Percentiles rank a stretch among this genome's conserved stretches.
Evolutionary conservation across 768 basidiomycete species (phyloP).

Genomic region (Rhodosporidiobolus sp.): DNA sequence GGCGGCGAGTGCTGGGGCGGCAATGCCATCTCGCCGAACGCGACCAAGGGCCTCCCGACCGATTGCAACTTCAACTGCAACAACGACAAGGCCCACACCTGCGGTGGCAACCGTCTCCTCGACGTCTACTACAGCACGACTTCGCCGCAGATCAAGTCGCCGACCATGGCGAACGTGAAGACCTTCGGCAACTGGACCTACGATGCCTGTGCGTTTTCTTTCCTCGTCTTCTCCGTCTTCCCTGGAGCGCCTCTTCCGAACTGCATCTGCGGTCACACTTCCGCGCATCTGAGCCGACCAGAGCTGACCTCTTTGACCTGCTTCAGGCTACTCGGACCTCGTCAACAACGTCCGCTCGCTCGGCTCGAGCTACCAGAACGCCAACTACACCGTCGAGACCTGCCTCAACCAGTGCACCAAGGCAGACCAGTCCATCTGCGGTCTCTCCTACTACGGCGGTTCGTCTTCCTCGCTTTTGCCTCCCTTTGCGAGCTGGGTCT

Average conservation of each 20-base stretch:
- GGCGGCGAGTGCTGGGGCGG: constrained; percentile 29
- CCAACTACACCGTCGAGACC: constrained; percentile 18
- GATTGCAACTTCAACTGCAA: constrained; percentile 17
- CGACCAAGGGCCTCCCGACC: background rate
- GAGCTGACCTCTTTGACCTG: background rate
- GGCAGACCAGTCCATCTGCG: constrained; percentile 1
- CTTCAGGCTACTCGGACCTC: constrained; percentile 13
- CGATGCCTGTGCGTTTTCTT: constrained; percentile 9
- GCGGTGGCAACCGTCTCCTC: constrained; percentile 20
- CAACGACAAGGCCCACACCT: constrained; percentile 10
- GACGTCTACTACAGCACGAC: constrained; percentile 21
- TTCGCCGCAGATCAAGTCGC: background rate
- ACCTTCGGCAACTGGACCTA: constrained; percentile 14
- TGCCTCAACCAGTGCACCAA: constrained; percentile 8
- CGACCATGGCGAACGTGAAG: constrained; percentile 2
- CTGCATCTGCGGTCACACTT: no score
- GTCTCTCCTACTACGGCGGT: background rate
- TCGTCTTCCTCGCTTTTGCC: no score
- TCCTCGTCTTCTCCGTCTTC: background rate
- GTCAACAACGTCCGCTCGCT: constrained; percentile 20
- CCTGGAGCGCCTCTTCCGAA: no score
- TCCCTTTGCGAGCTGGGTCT: no score
- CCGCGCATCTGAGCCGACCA: no score
- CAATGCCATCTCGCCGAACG: constrained; percentile 7
- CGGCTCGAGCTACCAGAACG: background rate